Percentiles rank a stretch among this genome's conserved stretches.
These are phyloP conservation scores for Thelephora ganbajun DNA, from an alignment of 768 basidiomycete species.

Conservation along the genomic window DNA sequence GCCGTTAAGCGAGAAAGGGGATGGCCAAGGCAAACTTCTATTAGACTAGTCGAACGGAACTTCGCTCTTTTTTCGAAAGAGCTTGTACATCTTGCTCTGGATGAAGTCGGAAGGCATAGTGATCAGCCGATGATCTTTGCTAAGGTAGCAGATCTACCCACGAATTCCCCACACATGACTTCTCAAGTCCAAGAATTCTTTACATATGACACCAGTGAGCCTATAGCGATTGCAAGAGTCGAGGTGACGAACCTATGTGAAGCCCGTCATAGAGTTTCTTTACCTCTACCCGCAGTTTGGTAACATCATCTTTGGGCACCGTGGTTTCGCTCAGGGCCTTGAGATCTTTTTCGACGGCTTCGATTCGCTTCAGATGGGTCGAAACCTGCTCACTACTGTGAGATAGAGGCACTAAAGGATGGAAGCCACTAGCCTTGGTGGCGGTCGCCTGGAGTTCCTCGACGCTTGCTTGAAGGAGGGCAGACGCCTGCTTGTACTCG, in stretches of 20 bases:
- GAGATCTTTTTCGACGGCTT: slow-evolving; percentile 82
- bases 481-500: slow-evolving; percentile 81
- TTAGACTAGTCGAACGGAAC: slow-evolving; percentile 28
- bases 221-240: not conserved
- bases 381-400: slow-evolving; percentile 39
- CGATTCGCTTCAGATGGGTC: slow-evolving; percentile 69
- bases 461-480: slow-evolving; percentile 77
- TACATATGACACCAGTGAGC: not conserved
- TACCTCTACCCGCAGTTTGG: slow-evolving; percentile 60
- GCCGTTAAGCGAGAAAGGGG: too few species aligned
- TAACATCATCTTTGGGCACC: slow-evolving; percentile 70
- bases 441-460: slow-evolving; percentile 78
- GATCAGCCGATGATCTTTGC: not conserved
- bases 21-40: too few species aligned
- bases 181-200: slow-evolving; percentile 72
- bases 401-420: not conserved
- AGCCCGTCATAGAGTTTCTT: slow-evolving; percentile 82
- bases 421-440: slow-evolving; percentile 39
- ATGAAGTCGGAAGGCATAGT: not conserved
- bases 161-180: slow-evolving; percentile 83
- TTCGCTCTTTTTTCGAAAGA: slow-evolving; percentile 52
- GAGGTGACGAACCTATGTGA: slow-evolving; percentile 46
- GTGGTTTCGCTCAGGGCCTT: slow-evolving; percentile 55
- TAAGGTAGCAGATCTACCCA: slow-evolving; percentile 25
- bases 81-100: slow-evolving; percentile 74